Conservation (phyloP, 371 early-diverging fungal species). For the Rhizopus delemar region DNA sequence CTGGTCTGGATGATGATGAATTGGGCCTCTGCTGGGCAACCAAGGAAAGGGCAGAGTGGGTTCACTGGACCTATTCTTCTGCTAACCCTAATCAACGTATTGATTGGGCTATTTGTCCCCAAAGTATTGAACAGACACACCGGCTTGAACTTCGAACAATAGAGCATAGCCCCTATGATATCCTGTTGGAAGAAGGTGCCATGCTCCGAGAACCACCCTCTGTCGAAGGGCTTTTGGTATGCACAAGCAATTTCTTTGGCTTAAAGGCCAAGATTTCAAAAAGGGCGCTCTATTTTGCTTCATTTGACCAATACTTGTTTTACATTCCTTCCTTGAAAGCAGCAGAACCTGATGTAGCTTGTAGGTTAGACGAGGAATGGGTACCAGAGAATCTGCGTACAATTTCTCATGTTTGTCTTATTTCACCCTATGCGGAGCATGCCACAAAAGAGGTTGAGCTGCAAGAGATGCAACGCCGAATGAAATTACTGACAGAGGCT, state of each 20-base stretch:
- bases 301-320: constrained; percentile 57
- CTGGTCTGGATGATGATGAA: constrained; percentile 21
- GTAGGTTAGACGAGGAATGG: constrained; percentile 8
- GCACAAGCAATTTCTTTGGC: constrained; percentile 51
- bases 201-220: constrained; percentile 54
- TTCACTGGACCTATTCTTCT: constrained; percentile 40
- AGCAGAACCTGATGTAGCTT: constrained; percentile 24
- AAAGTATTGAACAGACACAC: constrained; percentile 60
- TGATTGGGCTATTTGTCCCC: constrained; percentile 42
- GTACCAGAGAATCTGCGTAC: constrained; percentile 6
- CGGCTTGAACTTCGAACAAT: constrained; percentile 52
- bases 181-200: constrained; percentile 26
- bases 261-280: constrained; percentile 19
- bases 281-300: constrained; percentile 49
- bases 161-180: constrained; percentile 54
- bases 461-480: constrained; percentile 46
- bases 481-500: constrained; percentile 46
- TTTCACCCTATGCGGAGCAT: constrained; percentile 18
- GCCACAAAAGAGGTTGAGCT: not conserved
- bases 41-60: constrained; percentile 62
- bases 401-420: constrained; percentile 10
- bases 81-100: constrained; percentile 13
- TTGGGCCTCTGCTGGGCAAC: constrained; percentile 61
- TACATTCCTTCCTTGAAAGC: constrained; percentile 32
- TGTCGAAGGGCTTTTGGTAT: constrained; percentile 54